Evolutionary conservation across 805 yeast species (phyloP), one percentile per base, ranked within the genome.

Genomic region (Candida loeiensis): DNA sequence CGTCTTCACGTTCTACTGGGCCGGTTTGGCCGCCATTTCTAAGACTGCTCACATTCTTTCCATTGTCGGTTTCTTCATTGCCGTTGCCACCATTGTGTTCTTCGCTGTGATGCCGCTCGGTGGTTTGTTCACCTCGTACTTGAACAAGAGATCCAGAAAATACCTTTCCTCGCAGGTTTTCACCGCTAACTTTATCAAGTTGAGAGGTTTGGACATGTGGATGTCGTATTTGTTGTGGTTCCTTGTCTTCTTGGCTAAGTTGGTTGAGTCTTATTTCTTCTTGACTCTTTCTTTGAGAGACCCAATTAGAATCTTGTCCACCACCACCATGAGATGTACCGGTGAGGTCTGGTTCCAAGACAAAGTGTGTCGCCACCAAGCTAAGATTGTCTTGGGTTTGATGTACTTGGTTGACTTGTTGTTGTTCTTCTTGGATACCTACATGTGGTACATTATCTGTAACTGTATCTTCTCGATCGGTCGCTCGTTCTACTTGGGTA

Each of bases 401-500:
- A 91, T 93, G 96, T 80, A 77, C 52, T 80, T 85, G 45, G 91
- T 95, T 37, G 99, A 93, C 70, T 73, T 95, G 76, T 73, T 93
- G 54, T 77, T 93, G 68, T 93, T 93, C 85, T 93, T 93, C 82
- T 77, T 93, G 76, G 99, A 93, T 85, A 88, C 99, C 46, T 93
- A 88, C 66, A 78, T 93, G 84, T 93, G 99, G 99, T 93, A 93
- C 76, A 90, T 93, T 74, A 74, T 93, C 55, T 82, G 85, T 64
- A 93, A 91, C 79, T 85, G 95, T 67, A 78, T 88, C 52, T 90
- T 88, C 80, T 91, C 98, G 46, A 88, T 93, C 58, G 97, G 96
- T 55, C 87, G 96, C 63, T 93, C 99, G 12, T 93, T 93, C 78
- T 93, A 91, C 76, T 77, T 95, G 66, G 99, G 99, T 84, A 90